Evolutionary conservation across 495 filamentous ascomycete genomes (phyloP).

Genomic region (Penicillium lividum): DNA sequence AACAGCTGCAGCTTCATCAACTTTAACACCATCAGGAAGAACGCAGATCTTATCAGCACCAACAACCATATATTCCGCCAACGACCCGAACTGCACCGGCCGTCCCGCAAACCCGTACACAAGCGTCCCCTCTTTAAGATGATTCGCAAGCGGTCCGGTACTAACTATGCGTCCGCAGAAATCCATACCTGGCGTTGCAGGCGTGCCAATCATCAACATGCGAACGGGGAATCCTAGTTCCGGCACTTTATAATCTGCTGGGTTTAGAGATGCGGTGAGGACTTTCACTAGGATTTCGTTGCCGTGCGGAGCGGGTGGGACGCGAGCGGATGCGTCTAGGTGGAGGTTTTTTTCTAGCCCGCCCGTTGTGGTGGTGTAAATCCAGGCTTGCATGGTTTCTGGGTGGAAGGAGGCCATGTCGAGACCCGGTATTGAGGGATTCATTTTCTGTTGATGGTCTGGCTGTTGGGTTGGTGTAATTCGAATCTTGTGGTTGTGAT

Average conservation of each 20-base stretch:
- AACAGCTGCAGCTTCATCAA: conserved; percentile 51
- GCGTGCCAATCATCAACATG: conserved; percentile 36
- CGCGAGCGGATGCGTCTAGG: conserved; percentile 45
- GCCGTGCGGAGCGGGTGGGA: conserved; percentile 34
- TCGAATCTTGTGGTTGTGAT: not conserved
- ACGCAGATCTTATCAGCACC: conserved; percentile 21
- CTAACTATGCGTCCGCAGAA: conserved; percentile 61
- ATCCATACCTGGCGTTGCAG: conserved; percentile 62
- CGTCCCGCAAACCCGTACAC: conserved; percentile 54
- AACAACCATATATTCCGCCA: conserved; percentile 53
- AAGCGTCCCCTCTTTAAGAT: conserved; percentile 49
- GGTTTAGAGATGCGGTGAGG: conserved; percentile 58
- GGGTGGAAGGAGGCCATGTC: conserved; percentile 20
- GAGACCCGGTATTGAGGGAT: conserved; percentile 8
- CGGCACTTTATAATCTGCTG: conserved; percentile 68
- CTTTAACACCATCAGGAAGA: conserved; percentile 52
- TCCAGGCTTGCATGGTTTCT: conserved; percentile 62
- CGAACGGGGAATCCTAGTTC: conserved; percentile 49
- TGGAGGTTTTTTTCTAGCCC: conserved; percentile 58
- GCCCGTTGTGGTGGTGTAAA: conserved; percentile 49
- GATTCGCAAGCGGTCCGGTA: conserved; percentile 31
- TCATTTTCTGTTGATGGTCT: not conserved
- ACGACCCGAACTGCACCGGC: conserved; percentile 48
- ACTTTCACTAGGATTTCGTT: conserved; percentile 59
- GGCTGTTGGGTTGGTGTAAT: not conserved